Evolutionary conservation across 1,284 basidiomycete species (phyloP), one percentile per base, ranked within the genome.

Genomic region (Boletus calvinii): DNA sequence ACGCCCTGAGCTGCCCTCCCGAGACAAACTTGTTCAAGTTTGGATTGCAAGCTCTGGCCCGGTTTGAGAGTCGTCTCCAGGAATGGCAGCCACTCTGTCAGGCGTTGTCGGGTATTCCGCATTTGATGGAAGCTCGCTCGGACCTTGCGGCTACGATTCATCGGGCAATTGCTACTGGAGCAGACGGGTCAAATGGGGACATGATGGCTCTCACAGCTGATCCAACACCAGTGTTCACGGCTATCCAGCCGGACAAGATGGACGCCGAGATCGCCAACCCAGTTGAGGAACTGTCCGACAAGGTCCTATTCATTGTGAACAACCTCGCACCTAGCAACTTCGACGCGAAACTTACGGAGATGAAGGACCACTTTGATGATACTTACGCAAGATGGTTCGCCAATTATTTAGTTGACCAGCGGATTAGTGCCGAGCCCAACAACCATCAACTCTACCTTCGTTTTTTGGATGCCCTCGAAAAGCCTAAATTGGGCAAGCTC

Each of bases 251-350:
- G 1, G 88, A 92, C 61, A 62, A 59, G 11, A 62, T 85, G 30
- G 78, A 85, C 30, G 78, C 80, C 31, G 82, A 83, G 53, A 77
- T 89, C 20, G 76, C 80, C 46, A 72, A 78, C 48, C 97, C 96
- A 3, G 83, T 89, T 17, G 93, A 98, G 67, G 91, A 92, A 59
- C 74, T 90, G 20, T 92, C 94, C 20, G 97, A 99, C 78, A 88
- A 87, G 64, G 94, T 99, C 60, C 78, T 99, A 45, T 99, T 99
- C 78, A 94, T 98, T 63, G 87, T 99, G 73, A 99, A 99, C 77
- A 98, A 99, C 63, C 81, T 99, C 48, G 94, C 96, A 1, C 91
- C 93, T 4, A 92, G 79, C 72, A 99, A 99, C 69, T 93, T 98
- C 59, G 93, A 95, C 37, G 67, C 79, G 30, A 98, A 98, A 72